phyloP scores from a whole-genome alignment of 257 asterid species.

The Capsicum baccatum region DNA sequence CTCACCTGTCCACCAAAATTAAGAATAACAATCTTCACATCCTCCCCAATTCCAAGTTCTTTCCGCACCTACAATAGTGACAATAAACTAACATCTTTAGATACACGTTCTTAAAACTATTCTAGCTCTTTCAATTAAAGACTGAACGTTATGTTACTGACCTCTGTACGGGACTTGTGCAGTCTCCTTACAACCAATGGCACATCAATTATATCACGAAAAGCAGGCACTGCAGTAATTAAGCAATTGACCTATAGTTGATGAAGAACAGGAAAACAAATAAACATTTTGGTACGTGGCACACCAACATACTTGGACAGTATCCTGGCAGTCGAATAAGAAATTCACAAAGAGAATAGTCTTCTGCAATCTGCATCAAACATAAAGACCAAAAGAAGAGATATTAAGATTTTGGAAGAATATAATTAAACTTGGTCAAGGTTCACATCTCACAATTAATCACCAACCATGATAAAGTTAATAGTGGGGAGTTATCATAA shows the following conservation, averaged over 20 bases:
- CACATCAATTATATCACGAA: conserved; percentile 92
- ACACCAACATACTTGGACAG: conserved; percentile 81
- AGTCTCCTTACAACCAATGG: conserved; percentile 96
- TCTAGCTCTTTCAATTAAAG: conserved; percentile 15
- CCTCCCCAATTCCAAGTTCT: conserved; percentile 80
- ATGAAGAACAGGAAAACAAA: conserved; percentile 4
- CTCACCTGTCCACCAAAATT: conserved; percentile 98
- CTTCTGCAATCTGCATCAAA: conserved; percentile 87
- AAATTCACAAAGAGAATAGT: conserved; percentile 96
- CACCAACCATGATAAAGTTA: not conserved
- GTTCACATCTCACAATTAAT: not conserved
- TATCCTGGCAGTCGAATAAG: conserved; percentile 98
- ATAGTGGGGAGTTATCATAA: not conserved
- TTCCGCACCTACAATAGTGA: conserved; percentile 65
- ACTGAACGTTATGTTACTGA: conserved; percentile 33
- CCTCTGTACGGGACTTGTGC: conserved; percentile 89
- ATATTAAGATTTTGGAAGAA: not conserved
- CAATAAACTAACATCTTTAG: conserved; percentile 18
- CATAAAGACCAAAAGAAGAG: conserved; percentile 27
- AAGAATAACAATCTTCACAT: conserved; percentile 85
- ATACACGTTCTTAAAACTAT: conserved; percentile 20
- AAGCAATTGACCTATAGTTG: conserved; percentile 18
- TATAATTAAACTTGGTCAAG: not conserved
- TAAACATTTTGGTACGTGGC: not conserved
- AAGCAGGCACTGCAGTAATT: conserved; percentile 86